Conservation (phyloP, 139 green algal species). For the Picochlorum sp. region DNA sequence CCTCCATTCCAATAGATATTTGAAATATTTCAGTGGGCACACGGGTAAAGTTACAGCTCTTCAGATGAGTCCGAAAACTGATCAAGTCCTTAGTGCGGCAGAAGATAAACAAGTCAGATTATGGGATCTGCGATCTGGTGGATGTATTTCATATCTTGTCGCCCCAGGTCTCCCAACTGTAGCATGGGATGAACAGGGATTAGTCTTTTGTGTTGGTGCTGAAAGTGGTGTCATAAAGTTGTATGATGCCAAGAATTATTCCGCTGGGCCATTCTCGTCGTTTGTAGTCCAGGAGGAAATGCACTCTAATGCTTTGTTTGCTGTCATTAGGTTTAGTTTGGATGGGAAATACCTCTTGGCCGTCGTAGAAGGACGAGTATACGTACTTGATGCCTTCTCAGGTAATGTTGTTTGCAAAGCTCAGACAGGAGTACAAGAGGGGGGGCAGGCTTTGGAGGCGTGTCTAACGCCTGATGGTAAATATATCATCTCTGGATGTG, state of each 20-base stretch:
- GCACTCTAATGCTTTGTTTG: slow-evolving; percentile 37
- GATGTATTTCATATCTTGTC: slow-evolving; percentile 55
- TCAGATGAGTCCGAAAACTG: slow-evolving; percentile 63
- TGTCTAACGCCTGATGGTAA: slow-evolving; percentile 66
- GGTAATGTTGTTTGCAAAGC: slow-evolving; percentile 27
- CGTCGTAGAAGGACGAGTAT: slow-evolving; percentile 50
- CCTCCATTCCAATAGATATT: slow-evolving; percentile 69
- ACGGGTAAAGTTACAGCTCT: slow-evolving; percentile 57
- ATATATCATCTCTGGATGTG: slow-evolving; percentile 64
- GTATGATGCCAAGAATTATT: slow-evolving; percentile 71
- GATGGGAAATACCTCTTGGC: slow-evolving; percentile 69
- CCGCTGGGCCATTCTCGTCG: slow-evolving; percentile 70
- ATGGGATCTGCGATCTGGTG: slow-evolving; percentile 76
- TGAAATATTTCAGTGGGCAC: slow-evolving; percentile 83
- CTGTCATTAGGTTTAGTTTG: slow-evolving; percentile 57
- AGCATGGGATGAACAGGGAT: slow-evolving; percentile 68
- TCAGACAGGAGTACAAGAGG: slow-evolving; percentile 36
- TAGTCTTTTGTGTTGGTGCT: slow-evolving; percentile 78
- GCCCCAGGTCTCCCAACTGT: slow-evolving; percentile 41
- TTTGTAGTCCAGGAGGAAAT: slow-evolving; percentile 53
- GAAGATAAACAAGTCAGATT: slow-evolving; percentile 58
- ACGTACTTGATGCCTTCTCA: slow-evolving; percentile 75
- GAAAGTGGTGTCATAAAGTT: slow-evolving; percentile 70
- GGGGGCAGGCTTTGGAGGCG: slow-evolving; percentile 43
- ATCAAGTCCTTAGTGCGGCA: slow-evolving; percentile 66